Evolutionary conservation across 2,329 filamentous ascomycete genomes (phyloP).

Genomic region (Cercospora sp.): DNA sequence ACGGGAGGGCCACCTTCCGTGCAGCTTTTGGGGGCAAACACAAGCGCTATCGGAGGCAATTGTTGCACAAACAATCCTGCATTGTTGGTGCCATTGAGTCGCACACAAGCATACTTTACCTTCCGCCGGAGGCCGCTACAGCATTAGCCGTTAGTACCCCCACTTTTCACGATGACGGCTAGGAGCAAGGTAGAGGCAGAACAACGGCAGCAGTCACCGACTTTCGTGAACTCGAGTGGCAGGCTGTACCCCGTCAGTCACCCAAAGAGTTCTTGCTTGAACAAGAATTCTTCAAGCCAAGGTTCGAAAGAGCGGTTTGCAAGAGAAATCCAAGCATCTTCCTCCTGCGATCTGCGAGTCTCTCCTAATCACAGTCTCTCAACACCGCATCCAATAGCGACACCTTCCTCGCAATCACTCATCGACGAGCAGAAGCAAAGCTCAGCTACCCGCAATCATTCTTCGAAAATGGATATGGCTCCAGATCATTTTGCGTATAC

Average conservation of each 20-base stretch:
- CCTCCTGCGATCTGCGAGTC: not conserved
- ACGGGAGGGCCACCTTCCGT: not conserved
- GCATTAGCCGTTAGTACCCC: not conserved
- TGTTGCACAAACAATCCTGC: slow-evolving; percentile 11
- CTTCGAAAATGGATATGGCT: slow-evolving; percentile 8
- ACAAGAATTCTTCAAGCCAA: not conserved
- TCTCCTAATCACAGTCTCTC: not conserved
- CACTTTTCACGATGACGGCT: not conserved
- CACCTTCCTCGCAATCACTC: not conserved
- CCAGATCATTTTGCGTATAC: slow-evolving; percentile 2
- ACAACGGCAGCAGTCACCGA: not conserved
- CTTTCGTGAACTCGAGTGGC: slow-evolving; percentile 11
- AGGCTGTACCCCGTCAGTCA: slow-evolving; percentile 5
- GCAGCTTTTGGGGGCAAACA: not conserved
- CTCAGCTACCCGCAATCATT: not conserved
- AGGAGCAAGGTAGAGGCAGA: not conserved
- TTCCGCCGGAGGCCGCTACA: not conserved
- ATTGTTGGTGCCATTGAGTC: slow-evolving; percentile 13
- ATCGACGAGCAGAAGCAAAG: not conserved
- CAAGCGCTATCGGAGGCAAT: not conserved
- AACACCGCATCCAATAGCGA: not conserved
- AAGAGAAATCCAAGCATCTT: not conserved
- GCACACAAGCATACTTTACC: slow-evolving; percentile 6
- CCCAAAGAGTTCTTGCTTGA: not conserved
- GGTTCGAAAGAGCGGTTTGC: not conserved